Percentiles rank a stretch among this genome's conserved stretches.
phyloP scores from a whole-genome alignment of 1,284 basidiomycete genomes.

The Lentinus polychrous region DNA sequence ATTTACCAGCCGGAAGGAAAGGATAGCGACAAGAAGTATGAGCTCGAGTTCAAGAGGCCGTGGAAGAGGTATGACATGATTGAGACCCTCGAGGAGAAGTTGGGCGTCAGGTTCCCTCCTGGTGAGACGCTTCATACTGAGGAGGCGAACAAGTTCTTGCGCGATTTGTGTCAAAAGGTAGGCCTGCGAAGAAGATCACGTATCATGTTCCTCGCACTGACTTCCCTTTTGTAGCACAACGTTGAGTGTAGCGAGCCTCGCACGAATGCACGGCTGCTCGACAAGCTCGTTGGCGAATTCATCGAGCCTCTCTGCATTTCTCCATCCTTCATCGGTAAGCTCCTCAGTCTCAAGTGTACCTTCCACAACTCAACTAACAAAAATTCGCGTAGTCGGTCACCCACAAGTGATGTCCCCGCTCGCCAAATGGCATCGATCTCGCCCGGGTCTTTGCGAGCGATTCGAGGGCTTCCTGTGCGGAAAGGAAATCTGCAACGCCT shows the following conservation, averaged over 20 bases:
- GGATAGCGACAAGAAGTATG: conserved; percentile 65
- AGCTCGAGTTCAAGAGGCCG: conserved; percentile 89
- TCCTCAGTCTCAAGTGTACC: conserved; percentile 9
- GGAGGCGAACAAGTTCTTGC: conserved; percentile 86
- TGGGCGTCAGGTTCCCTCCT: conserved; percentile 88
- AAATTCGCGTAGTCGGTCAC: conserved; percentile 80
- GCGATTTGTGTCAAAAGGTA: conserved; percentile 81
- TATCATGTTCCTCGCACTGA: conserved; percentile 8
- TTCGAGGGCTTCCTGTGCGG: conserved; percentile 99
- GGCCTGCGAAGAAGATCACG: conserved; percentile 4
- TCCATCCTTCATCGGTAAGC: conserved; percentile 89
- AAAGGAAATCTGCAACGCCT: conserved; percentile 97
- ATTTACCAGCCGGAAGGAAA: conserved; percentile 93
- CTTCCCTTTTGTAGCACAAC: conserved; percentile 60
- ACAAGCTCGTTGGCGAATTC: conserved; percentile 98
- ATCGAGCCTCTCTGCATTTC: conserved; percentile 97
- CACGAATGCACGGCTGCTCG: conserved; percentile 92
- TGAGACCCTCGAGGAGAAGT: conserved; percentile 90
- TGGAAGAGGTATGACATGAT: conserved; percentile 99
- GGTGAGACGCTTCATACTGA: conserved; percentile 88
- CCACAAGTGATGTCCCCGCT: conserved; percentile 99
- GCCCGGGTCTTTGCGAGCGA: conserved; percentile 93
- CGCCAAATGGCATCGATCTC: conserved; percentile 92
- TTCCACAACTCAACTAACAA: not conserved
- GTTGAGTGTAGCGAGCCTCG: conserved; percentile 97